A percentile compares a stretch with the other conserved stretches of the same genome.
phyloP scores from a whole-genome alignment of 305 asterid species.

The Ilex paraguariensis region DNA sequence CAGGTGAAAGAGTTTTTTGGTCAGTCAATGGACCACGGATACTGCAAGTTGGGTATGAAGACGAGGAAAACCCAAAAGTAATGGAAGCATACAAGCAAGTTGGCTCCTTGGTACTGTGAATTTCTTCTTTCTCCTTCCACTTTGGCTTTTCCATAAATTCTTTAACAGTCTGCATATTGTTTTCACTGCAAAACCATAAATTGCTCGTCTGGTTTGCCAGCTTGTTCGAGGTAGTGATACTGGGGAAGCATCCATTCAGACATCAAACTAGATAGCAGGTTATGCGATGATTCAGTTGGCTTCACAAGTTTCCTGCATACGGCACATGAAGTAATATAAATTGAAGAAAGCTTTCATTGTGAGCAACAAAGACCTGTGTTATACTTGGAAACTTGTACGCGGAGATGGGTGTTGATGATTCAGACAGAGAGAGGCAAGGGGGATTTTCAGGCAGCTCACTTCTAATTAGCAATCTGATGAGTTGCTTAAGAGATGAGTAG shows the following conservation, averaged over 20 bases:
- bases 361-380: too few relatives aligned
- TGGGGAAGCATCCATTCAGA: constrained; percentile 28
- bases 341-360: too few relatives aligned
- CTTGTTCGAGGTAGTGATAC: constrained; percentile 59
- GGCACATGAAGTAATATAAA: too few relatives aligned
- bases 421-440: too few relatives aligned
- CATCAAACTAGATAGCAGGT: constrained; percentile 5
- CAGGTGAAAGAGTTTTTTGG: constrained; percentile 95
- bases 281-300: not conserved
- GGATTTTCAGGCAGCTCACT: too few relatives aligned
- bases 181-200: too few relatives aligned
- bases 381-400: too few relatives aligned
- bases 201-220: constrained; percentile 27
- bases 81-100: constrained; percentile 92
- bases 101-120: constrained; percentile 71
- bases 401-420: too few relatives aligned
- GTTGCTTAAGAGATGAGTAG: too few relatives aligned
- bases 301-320: not conserved
- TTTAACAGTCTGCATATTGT: too few relatives aligned
- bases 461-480: too few relatives aligned
- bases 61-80: constrained; percentile 72
- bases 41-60: constrained; percentile 81
- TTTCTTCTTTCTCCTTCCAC: constrained; percentile 1
- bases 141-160: not conserved
- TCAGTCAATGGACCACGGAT: constrained; percentile 88